Conservation (phyloP, 306 rosid species). For the Fragaria vesca region DNA sequence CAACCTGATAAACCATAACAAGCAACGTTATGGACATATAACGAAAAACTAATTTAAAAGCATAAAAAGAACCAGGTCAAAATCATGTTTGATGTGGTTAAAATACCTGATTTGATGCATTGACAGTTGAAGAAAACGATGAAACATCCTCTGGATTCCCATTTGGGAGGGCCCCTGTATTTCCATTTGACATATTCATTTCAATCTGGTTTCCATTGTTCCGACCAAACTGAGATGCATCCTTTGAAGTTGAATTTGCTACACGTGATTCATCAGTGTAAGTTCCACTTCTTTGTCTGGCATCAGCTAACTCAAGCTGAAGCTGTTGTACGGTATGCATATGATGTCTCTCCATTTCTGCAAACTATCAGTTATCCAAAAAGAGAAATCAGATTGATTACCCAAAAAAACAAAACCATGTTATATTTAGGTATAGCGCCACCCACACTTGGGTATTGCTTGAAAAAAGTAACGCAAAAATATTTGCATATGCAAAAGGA, state of each 20-base stretch:
- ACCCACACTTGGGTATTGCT: not conserved
- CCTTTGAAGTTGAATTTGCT: conserved; percentile 57
- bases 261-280: conserved; percentile 60
- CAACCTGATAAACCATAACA: conserved; percentile 48
- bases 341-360: conserved; percentile 94
- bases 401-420: not conserved
- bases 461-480: not conserved
- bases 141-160: conserved; percentile 63
- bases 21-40: not conserved
- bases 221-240: conserved; percentile 60
- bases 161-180: conserved; percentile 53
- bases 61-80: not conserved
- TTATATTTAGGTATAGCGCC: not conserved
- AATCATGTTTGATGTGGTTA: not conserved
- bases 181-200: conserved; percentile 54
- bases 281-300: conserved; percentile 74
- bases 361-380: conserved; percentile 54
- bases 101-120: conserved; percentile 62
- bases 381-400: conserved; percentile 6
- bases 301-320: conserved; percentile 85
- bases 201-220: conserved; percentile 70
- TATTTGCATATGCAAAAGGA: not conserved
- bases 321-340: conserved; percentile 81
- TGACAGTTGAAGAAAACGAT: conserved; percentile 60
- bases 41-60: not conserved